phyloP scores from a whole-genome alignment of 495 filamentous ascomycete genomes.

The Tuber aestivum region DNA sequence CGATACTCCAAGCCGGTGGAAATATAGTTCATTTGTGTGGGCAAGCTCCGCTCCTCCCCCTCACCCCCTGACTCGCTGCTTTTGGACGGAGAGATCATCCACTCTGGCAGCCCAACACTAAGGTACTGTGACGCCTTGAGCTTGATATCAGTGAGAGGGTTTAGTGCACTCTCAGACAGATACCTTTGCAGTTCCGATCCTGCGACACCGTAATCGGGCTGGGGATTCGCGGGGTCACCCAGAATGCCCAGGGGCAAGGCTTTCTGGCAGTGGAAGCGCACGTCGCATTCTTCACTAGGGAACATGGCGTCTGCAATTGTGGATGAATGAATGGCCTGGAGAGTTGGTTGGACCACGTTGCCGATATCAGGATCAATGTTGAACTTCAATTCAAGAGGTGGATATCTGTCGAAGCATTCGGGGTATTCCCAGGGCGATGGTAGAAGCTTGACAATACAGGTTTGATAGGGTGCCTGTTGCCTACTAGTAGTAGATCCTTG shows the following conservation, averaged over 20 bases:
- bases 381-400: conserved; percentile 33
- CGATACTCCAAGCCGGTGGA: conserved; percentile 39
- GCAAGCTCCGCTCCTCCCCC: background rate
- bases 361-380: conserved; percentile 21
- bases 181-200: conserved; percentile 24
- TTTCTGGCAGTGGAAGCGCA: conserved; percentile 29
- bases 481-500: background rate
- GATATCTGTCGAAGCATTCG: conserved; percentile 35
- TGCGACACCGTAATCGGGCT: conserved; percentile 18
- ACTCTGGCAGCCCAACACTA: conserved; percentile 27
- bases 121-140: conserved; percentile 23
- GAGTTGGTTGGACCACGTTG: conserved; percentile 11
- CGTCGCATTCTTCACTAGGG: conserved; percentile 33
- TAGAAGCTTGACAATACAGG: conserved; percentile 27
- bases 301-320: conserved; percentile 35
- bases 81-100: conserved; percentile 14
- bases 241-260: conserved; percentile 11
- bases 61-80: background rate
- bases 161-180: conserved; percentile 25
- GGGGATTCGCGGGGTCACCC: background rate
- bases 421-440: conserved; percentile 37
- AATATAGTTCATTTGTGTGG: conserved; percentile 19
- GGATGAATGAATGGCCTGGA: conserved; percentile 31
- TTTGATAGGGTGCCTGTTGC: background rate
- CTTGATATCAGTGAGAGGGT: conserved; percentile 13